Evolutionary conservation across 306 rosid genomes (phyloP).

Genomic region (Vicia villosa): DNA sequence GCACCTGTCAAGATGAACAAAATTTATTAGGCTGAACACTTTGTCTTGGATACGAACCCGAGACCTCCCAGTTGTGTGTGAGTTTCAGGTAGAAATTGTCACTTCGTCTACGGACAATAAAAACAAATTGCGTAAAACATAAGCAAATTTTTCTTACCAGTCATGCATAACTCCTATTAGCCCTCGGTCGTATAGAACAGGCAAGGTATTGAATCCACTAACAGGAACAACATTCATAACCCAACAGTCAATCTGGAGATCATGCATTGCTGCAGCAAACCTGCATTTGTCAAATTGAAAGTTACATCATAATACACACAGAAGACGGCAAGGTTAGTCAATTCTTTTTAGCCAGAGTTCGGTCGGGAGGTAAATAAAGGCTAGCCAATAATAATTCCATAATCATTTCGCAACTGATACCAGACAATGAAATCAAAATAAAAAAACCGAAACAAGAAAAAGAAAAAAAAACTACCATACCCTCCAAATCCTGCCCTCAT

Average conservation of each 20-base stretch:
- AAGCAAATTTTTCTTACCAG: conserved; percentile 58
- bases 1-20: conserved; percentile 56
- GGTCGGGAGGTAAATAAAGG: not conserved
- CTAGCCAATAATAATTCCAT: not conserved
- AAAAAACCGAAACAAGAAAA: not conserved
- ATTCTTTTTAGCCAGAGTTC: not conserved
- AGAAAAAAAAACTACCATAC: conserved; percentile 42
- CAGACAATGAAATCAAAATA: not conserved
- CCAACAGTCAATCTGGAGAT: conserved; percentile 67
- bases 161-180: conserved; percentile 87
- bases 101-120: not conserved
- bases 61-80: too few species aligned
- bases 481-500: conserved; percentile 97
- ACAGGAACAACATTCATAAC: conserved; percentile 89
- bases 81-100: too few species aligned
- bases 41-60: too few species aligned
- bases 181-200: conserved; percentile 87
- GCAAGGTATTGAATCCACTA: conserved; percentile 76
- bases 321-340: conserved; percentile 13
- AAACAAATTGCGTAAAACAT: conserved; percentile 18
- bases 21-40: too few species aligned
- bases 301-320: conserved; percentile 24
- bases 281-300: conserved; percentile 51
- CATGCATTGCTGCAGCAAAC: conserved; percentile 79
- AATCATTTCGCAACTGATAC: conserved; percentile 9